These are phyloP conservation scores for Fusarium buxicola DNA, from an alignment of 2,329 filamentous ascomycete genomes.

Conservation along the genomic window DNA sequence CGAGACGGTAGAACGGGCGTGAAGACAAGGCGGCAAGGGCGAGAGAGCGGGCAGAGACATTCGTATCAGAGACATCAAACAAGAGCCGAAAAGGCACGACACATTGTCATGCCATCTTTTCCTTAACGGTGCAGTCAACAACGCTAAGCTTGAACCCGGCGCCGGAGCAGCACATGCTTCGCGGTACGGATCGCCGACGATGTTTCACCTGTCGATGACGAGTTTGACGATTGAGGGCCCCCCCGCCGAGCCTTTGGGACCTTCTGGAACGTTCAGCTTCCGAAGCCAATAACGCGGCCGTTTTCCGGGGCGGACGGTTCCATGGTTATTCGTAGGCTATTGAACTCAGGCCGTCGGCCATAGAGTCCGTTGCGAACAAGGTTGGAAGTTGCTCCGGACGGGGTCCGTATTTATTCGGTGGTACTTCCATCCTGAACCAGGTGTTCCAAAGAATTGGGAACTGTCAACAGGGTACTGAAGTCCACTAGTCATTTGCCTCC, in stretches of 20 bases:
- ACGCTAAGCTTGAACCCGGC: constrained; percentile 21
- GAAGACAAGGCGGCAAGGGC: constrained; percentile 7
- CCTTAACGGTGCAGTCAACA: background rate
- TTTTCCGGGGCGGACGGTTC: constrained; percentile 26
- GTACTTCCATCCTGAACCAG: constrained; percentile 37
- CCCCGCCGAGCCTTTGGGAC: constrained; percentile 29
- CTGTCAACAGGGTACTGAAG: constrained; percentile 25
- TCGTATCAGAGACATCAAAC: constrained; percentile 31
- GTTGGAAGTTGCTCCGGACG: constrained; percentile 32
- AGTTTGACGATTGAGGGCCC: constrained; percentile 30
- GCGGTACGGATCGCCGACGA: constrained; percentile 29
- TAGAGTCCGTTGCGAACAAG: constrained; percentile 17
- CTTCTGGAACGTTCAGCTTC: constrained; percentile 44
- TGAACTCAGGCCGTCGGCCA: background rate
- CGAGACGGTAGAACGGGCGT: constrained; percentile 23
- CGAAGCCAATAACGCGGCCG: constrained; percentile 32
- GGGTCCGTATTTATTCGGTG: constrained; percentile 33
- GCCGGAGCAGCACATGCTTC: constrained; percentile 26
- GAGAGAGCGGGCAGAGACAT: constrained; percentile 29
- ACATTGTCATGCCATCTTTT: constrained; percentile 26
- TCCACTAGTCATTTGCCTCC: constrained; percentile 11
- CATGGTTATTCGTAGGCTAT: constrained; percentile 22
- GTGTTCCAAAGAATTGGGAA: constrained; percentile 40
- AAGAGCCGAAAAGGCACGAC: constrained; percentile 23
- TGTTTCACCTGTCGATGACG: constrained; percentile 40